Evolutionary conservation across 495 filamentous ascomycete species (phyloP).

Genomic region (Thermothielavioides terrestris): DNA sequence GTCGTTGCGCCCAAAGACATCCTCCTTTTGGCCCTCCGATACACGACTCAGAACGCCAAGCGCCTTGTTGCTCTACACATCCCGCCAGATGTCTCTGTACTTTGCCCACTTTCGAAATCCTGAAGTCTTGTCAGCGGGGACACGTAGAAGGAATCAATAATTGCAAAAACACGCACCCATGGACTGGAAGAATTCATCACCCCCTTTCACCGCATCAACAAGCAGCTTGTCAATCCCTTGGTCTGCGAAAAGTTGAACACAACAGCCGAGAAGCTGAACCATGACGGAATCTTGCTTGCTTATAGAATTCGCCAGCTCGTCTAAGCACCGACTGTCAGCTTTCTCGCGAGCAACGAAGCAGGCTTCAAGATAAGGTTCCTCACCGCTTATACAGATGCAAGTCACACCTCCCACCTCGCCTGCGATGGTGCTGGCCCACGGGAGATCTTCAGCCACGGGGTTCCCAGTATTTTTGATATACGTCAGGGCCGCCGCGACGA

Average conservation of each 20-base stretch:
- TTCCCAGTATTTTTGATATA: slow-evolving; percentile 46
- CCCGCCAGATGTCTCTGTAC: slow-evolving; percentile 41
- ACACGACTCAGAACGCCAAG: not conserved
- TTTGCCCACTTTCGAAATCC: slow-evolving; percentile 44
- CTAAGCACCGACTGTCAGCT: slow-evolving; percentile 12
- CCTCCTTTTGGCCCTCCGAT: not conserved
- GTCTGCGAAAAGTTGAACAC: slow-evolving; percentile 29
- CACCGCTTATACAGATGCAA: slow-evolving; percentile 51
- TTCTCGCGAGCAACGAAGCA: not conserved
- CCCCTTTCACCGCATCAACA: slow-evolving; percentile 37
- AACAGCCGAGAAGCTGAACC: slow-evolving; percentile 39
- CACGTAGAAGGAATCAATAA: not conserved
- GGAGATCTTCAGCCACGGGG: slow-evolving; percentile 46
- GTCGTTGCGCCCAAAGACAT: too few relatives aligned
- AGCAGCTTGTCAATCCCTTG: slow-evolving; percentile 36
- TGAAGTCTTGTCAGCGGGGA: slow-evolving; percentile 7
- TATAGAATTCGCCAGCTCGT: slow-evolving; percentile 25
- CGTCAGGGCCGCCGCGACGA: slow-evolving; percentile 48
- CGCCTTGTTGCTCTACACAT: slow-evolving; percentile 15
- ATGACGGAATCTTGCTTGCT: slow-evolving; percentile 36
- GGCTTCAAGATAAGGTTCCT: slow-evolving; percentile 3
- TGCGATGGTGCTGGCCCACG: slow-evolving; percentile 49
- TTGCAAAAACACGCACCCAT: slow-evolving; percentile 29
- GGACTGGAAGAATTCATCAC: slow-evolving; percentile 37
- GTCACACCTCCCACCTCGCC: slow-evolving; percentile 51